Conservation (phyloP, 225 moss, liverwort and hornwort genomes). For the Antitrichia curtipendula region DNA sequence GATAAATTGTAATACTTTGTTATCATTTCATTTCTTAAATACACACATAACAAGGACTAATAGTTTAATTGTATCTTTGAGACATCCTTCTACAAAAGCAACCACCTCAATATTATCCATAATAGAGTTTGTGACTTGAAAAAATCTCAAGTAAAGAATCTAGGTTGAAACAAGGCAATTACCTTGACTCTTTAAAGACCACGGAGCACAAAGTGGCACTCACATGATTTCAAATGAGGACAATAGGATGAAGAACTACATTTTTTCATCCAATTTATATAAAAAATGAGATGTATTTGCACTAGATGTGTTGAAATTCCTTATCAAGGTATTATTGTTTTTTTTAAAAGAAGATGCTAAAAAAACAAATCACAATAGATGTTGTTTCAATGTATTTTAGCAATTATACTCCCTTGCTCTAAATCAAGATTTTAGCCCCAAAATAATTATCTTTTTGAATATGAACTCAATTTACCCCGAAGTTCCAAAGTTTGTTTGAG, state of each 20-base stretch:
- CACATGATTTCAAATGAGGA: neutral
- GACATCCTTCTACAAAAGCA: neutral
- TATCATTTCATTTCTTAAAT: neutral
- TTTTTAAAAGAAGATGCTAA: neutral
- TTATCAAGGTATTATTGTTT: neutral
- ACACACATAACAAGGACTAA: neutral
- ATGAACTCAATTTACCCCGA: neutral
- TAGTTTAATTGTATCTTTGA: neutral
- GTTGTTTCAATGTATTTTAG: neutral
- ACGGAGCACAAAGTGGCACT: neutral
- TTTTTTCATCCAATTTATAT: neutral
- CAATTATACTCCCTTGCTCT: neutral
- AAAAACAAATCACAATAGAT: neutral
- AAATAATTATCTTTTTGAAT: neutral
- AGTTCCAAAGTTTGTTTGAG: fast-evolving
- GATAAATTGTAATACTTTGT: neutral
- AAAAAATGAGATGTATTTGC: neutral
- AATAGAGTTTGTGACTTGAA: neutral
- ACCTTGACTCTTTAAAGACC: neutral
- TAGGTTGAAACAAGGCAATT: neutral
- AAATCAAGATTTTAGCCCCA: neutral
- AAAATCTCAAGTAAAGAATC: neutral
- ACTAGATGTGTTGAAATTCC: neutral
- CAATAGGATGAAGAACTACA: neutral
- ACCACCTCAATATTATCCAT: neutral